Conservation (phyloP, 306 rosid species). For the Gastrolobium bilobum region DNA sequence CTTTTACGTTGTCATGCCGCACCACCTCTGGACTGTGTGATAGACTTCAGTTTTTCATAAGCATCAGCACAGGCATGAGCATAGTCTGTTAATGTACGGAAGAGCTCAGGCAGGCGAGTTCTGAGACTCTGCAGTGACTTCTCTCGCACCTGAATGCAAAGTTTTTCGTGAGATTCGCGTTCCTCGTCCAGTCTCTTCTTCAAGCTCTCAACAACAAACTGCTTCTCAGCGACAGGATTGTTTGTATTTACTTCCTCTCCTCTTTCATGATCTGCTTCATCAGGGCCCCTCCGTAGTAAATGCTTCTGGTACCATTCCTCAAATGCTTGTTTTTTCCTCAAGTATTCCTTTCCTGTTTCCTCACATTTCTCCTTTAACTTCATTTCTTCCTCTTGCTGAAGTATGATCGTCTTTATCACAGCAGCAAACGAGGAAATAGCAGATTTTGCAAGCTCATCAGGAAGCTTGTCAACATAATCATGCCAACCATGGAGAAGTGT, state of each 20-base stretch:
- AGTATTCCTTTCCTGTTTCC: conserved; percentile 71
- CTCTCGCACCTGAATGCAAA: conserved; percentile 77
- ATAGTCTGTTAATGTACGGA: conserved; percentile 72
- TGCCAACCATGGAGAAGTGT: conserved; percentile 75
- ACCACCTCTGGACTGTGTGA: conserved; percentile 51
- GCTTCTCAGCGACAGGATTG: conserved; percentile 69
- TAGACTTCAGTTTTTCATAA: conserved; percentile 63
- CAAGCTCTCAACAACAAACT: conserved; percentile 76
- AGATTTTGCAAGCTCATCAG: conserved; percentile 82
- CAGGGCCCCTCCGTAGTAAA: conserved; percentile 56
- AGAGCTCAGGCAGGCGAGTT: conserved; percentile 87
- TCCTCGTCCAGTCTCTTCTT: conserved; percentile 82
- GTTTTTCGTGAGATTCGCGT: conserved; percentile 68
- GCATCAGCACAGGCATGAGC: conserved; percentile 67
- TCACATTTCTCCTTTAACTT: conserved; percentile 79
- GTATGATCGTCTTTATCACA: conserved; percentile 70
- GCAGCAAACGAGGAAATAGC: conserved; percentile 82
- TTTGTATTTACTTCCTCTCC: conserved; percentile 69
- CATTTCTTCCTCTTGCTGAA: conserved; percentile 90
- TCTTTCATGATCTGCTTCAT: conserved; percentile 64
- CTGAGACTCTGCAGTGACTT: conserved; percentile 79
- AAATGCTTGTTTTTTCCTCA: conserved; percentile 70
- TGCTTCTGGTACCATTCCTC: conserved; percentile 86
- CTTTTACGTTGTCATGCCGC: conserved; percentile 45
- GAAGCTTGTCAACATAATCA: conserved; percentile 85